phyloP scores from a whole-genome alignment of 2,329 filamentous ascomycete species.

The Ophiostoma quercus region DNA sequence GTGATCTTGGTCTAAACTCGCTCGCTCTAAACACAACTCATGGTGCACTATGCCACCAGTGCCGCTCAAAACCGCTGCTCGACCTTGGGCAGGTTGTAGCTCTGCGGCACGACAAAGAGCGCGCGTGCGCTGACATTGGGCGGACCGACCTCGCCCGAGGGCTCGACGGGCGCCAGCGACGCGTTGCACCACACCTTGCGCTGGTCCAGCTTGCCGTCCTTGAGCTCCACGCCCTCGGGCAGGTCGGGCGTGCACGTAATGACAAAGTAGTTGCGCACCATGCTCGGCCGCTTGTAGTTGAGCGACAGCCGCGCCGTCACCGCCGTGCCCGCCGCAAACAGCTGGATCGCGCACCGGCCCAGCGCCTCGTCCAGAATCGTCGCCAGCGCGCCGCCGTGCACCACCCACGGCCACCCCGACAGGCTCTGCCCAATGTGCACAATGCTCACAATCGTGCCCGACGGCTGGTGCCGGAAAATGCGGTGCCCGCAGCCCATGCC shows the following conservation, averaged over 20 bases:
- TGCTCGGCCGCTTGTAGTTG: conserved; percentile 50
- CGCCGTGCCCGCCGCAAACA: conserved; percentile 46
- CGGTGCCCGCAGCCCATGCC: conserved; percentile 50
- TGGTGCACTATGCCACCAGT: not conserved
- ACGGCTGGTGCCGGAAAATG: conserved; percentile 58
- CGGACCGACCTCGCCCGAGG: conserved; percentile 37
- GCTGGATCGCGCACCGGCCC: conserved; percentile 53
- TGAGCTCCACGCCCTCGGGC: not conserved
- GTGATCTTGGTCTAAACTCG: not conserved
- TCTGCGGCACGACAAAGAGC: conserved; percentile 55
- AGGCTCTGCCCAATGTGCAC: conserved; percentile 62
- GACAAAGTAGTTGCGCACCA: conserved; percentile 18
- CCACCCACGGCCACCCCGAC: conserved; percentile 64
- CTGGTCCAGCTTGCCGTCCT: not conserved
- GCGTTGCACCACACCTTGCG: conserved; percentile 53
- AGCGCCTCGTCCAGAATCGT: conserved; percentile 66
- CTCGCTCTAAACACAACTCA: not conserved
- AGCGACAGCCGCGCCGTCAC: conserved; percentile 55
- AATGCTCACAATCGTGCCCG: conserved; percentile 56
- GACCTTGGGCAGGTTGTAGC: conserved; percentile 33
- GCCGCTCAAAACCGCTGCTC: conserved; percentile 24
- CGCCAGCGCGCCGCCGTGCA: conserved; percentile 65
- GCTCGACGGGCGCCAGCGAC: conserved; percentile 48
- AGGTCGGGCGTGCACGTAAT: conserved; percentile 34
- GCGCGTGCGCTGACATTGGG: conserved; percentile 55